Percentiles rank a stretch among this genome's conserved stretches.
These are phyloP conservation scores for Mucor ambiguus DNA, from an alignment of 371 early-diverging fungal genomes.

Conservation along the genomic window DNA sequence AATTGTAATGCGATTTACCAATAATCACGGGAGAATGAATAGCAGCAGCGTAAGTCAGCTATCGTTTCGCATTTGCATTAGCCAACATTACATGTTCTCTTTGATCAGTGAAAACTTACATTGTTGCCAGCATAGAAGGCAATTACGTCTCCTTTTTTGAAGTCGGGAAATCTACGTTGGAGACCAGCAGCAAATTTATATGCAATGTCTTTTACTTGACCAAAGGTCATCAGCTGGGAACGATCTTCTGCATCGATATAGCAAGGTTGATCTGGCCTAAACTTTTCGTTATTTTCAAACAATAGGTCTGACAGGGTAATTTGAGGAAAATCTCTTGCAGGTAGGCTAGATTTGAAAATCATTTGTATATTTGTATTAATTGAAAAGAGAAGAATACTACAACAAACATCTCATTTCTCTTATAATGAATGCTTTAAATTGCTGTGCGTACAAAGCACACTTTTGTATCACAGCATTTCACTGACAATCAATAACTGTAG, in stretches of 20 bases:
- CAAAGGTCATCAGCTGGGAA: slow-evolving; percentile 4
- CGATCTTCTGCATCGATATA: slow-evolving; percentile 4
- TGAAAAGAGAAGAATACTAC: background rate
- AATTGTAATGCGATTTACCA: slow-evolving; percentile 7
- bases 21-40: slow-evolving; percentile 14
- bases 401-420: background rate
- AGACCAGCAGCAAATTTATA: slow-evolving; percentile 7
- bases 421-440: background rate
- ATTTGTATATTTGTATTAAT: background rate
- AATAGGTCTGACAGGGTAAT: background rate
- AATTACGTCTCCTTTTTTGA: slow-evolving; percentile 64
- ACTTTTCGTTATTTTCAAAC: slow-evolving; percentile 6
- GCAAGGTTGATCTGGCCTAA: background rate
- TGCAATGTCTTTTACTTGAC: background rate
- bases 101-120: background rate
- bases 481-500: background rate
- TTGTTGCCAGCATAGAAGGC: slow-evolving; percentile 64
- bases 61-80: background rate
- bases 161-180: slow-evolving; percentile 3
- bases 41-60: background rate
- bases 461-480: background rate
- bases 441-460: background rate
- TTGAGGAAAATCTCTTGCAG: background rate
- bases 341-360: background rate
- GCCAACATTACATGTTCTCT: background rate